Conservation (phyloP, 163 green algal species). For the Scenedesmus sp. region DNA sequence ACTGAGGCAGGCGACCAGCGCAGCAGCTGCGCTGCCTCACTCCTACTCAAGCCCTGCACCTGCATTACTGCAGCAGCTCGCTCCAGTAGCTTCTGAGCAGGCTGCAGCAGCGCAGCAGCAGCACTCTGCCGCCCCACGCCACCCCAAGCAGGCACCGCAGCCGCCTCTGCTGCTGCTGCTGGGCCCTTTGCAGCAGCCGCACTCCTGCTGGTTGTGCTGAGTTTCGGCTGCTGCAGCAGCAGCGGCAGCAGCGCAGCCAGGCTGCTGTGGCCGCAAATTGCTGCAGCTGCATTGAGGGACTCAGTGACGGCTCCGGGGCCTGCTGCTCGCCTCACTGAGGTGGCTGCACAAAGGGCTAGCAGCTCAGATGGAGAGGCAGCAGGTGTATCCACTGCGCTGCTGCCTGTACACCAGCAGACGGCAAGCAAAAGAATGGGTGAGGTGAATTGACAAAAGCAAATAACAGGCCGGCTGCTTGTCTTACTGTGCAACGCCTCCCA, state of each 20-base stretch:
- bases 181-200: not conserved
- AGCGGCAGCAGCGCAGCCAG: constrained; percentile 23
- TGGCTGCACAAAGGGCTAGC: not conserved
- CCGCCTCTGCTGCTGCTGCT: not conserved
- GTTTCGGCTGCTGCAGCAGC: constrained; percentile 8
- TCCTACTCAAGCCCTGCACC: not conserved
- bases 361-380: not conserved
- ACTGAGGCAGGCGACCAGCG: not conserved
- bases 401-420: not conserved
- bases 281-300: constrained; percentile 8
- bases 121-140: not conserved
- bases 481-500: no score
- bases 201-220: not conserved
- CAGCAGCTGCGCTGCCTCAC: not conserved
- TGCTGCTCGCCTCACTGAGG: not conserved
- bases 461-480: no score
- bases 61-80: not conserved
- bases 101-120: constrained; percentile 3
- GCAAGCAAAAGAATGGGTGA: not conserved
- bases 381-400: not conserved
- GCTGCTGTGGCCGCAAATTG: constrained; percentile 7
- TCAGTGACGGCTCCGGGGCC: not conserved
- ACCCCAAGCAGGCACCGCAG: not conserved
- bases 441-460: not conserved
- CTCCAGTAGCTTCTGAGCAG: not conserved